A percentile compares a stretch with the other conserved stretches of the same genome.
Conservation (phyloP, 352 stramenopile species). For the Globisporangium spiculum region DNA sequence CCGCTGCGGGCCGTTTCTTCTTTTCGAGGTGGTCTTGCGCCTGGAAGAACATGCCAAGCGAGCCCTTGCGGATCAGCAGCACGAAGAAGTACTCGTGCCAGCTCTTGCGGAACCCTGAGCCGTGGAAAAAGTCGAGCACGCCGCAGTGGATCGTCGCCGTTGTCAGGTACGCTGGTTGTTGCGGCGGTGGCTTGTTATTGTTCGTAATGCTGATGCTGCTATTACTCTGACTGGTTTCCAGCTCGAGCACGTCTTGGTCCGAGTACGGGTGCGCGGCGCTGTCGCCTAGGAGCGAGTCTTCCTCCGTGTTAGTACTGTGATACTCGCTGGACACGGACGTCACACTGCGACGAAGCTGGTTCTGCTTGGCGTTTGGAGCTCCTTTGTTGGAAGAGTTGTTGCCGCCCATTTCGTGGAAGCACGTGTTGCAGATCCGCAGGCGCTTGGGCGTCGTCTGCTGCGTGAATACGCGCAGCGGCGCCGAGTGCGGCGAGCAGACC, state of each 20-base stretch:
- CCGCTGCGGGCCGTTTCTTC: constrained; percentile 43
- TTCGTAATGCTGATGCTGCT: not conserved
- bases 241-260: not conserved
- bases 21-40: constrained; percentile 40
- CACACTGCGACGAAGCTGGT: not conserved
- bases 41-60: constrained; percentile 60
- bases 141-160: constrained; percentile 45
- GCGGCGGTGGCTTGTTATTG: constrained; percentile 1
- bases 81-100: constrained; percentile 71
- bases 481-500: constrained; percentile 50
- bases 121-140: constrained; percentile 50
- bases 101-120: constrained; percentile 56
- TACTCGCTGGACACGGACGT: constrained; percentile 5
- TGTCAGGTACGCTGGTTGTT: constrained; percentile 12
- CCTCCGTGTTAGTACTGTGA: not conserved
- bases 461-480: constrained; percentile 54
- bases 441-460: constrained; percentile 29
- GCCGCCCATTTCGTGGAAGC: constrained; percentile 31
- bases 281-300: not conserved
- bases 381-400: not conserved
- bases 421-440: constrained; percentile 49
- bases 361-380: not conserved
- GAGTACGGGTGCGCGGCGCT: constrained; percentile 6
- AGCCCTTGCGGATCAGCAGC: constrained; percentile 68
- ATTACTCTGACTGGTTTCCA: not conserved